Conservation (phyloP, 208 protist species). For the Leishmania martiniquensis region DNA sequence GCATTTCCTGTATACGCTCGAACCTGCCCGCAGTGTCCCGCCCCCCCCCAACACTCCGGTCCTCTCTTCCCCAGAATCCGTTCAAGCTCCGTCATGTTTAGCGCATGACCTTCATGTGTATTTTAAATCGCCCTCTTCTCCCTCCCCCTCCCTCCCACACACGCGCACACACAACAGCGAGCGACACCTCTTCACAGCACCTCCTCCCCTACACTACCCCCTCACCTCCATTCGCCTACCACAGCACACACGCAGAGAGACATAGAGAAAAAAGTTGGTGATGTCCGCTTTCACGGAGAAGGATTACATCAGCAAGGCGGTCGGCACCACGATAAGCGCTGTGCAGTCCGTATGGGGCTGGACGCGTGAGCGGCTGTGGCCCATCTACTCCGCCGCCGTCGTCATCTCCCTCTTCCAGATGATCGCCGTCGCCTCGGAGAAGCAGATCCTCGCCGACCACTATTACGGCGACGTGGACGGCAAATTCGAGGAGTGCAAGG, state of each 20-base stretch:
- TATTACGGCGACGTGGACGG: slow-evolving; percentile 56
- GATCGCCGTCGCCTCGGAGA: slow-evolving; percentile 76
- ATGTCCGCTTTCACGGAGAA: slow-evolving; percentile 64
- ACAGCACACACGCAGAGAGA: slow-evolving; percentile 4
- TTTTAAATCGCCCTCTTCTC: not conserved
- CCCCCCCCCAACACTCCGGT: not conserved
- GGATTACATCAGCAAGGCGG: slow-evolving; percentile 35
- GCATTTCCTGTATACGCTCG: not conserved
- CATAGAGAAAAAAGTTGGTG: slow-evolving; percentile 1
- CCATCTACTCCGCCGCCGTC: slow-evolving; percentile 76
- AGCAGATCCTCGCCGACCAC: slow-evolving; percentile 88
- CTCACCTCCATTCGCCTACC: not conserved
- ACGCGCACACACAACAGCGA: not conserved
- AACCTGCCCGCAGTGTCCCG: not conserved
- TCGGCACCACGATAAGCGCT: slow-evolving; percentile 25
- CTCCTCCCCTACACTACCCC: not conserved
- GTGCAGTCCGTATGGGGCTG: slow-evolving; percentile 48
- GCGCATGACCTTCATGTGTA: not conserved
- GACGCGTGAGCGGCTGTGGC: slow-evolving; percentile 74
- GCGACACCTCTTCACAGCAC: not conserved
- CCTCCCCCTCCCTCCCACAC: not conserved
- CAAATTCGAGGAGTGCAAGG: slow-evolving; percentile 36
- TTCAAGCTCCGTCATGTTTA: not conserved
- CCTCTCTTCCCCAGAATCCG: not conserved
- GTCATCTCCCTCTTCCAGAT: slow-evolving; percentile 79